These are phyloP conservation scores for Torulaspora globosa DNA, from an alignment of 1,139 yeast genomes.

Conservation along the genomic window DNA sequence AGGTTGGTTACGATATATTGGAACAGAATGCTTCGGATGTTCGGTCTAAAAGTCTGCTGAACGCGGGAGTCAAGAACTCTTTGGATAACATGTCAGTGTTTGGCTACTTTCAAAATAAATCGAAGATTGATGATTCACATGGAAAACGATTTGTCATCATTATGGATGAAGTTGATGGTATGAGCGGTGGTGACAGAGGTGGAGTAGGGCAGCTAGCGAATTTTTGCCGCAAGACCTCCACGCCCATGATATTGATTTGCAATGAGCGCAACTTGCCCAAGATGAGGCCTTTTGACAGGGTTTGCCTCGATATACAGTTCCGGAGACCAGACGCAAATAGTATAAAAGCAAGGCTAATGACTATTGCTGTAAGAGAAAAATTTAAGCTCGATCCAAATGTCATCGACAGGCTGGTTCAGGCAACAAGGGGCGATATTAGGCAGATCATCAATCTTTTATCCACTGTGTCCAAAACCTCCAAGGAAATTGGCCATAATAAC, in stretches of 20 bases:
- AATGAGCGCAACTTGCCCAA: constrained; percentile 90
- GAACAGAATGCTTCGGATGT: constrained; percentile 88
- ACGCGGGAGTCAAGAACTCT: constrained; percentile 63
- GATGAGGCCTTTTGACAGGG: constrained; percentile 91
- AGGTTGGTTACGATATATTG: constrained; percentile 64
- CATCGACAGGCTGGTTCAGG: constrained; percentile 77
- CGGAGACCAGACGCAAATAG: constrained; percentile 83
- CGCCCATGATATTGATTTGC: constrained; percentile 90
- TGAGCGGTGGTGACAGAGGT: constrained; percentile 98
- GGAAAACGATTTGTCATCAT: constrained; percentile 68
- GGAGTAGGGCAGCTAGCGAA: constrained; percentile 95
- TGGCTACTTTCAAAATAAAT: constrained; percentile 59
- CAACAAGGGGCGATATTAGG: constrained; percentile 87
- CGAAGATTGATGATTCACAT: constrained; percentile 32
- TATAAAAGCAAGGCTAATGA: constrained; percentile 78
- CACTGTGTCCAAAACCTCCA: constrained; percentile 72
- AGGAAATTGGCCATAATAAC: constrained; percentile 51
- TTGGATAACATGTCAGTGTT: constrained; percentile 78
- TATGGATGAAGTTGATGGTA: constrained; percentile 99
- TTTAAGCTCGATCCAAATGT: constrained; percentile 75
- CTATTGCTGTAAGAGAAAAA: constrained; percentile 83
- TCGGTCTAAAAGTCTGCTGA: constrained; percentile 72
- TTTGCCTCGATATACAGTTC: constrained; percentile 78
- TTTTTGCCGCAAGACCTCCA: constrained; percentile 76
- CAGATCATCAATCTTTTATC: constrained; percentile 88